A percentile compares a stretch with the other conserved stretches of the same genome.
Evolutionary conservation across 129 eudicot genomes (phyloP).

Genomic region (Arctium minus): DNA sequence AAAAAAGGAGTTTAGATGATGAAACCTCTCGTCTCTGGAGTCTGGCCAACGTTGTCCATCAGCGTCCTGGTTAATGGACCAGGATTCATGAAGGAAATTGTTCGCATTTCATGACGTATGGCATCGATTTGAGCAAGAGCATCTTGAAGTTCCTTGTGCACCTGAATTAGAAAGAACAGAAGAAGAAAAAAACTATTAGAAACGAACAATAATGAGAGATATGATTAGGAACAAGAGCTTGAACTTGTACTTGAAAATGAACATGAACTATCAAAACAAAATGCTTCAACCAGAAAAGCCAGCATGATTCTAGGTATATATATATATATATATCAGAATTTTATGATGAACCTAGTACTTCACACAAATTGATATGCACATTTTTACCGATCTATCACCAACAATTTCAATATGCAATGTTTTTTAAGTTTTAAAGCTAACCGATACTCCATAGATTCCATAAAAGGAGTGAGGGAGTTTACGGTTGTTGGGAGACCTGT

Average conservation of each 20-base stretch:
- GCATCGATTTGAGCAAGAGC: conserved; percentile 88
- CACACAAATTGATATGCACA: background rate
- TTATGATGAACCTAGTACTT: background rate
- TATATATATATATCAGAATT: background rate
- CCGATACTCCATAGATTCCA: background rate
- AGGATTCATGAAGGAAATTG: conserved; percentile 76
- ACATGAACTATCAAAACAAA: background rate
- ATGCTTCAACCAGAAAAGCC: conserved; percentile 8
- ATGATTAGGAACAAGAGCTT: conserved; percentile 9
- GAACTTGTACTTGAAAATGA: background rate
- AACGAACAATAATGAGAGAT: background rate
- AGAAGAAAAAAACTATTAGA: background rate
- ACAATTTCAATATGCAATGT: background rate
- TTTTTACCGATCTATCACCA: background rate
- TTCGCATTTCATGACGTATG: conserved; percentile 80
- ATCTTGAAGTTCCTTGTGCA: conserved; percentile 92
- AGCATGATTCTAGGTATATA: background rate
- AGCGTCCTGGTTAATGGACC: conserved; percentile 65
- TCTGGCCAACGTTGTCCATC: conserved; percentile 43
- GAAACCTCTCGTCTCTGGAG: conserved; percentile 38
- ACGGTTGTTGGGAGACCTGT: conserved; percentile 47
- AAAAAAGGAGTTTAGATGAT: background rate
- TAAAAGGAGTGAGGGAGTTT: background rate
- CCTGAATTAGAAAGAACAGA: conserved; percentile 34
- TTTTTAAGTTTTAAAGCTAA: background rate